Percentiles rank a stretch among this genome's conserved stretches.
These are phyloP conservation scores for Neoascochyta sp. DNA, from an alignment of 2,329 filamentous ascomycete genomes.

Conservation along the genomic window DNA sequence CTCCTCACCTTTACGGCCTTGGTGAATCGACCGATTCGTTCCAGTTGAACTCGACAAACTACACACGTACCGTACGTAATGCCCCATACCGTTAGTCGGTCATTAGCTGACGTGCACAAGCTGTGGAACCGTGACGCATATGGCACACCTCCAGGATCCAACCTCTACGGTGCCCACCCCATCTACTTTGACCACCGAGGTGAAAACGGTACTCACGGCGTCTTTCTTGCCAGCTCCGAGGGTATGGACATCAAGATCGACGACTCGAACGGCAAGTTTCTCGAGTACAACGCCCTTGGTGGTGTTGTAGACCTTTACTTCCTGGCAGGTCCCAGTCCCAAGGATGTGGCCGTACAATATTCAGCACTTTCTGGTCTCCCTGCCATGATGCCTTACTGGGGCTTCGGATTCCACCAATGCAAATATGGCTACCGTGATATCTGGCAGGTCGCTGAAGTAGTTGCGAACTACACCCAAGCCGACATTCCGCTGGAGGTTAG, in stretches of 20 bases:
- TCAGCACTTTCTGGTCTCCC: constrained; percentile 46
- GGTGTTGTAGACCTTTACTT: constrained; percentile 71
- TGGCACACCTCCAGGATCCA: constrained; percentile 55
- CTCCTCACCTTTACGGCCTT: constrained; percentile 70
- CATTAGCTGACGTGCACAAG: constrained; percentile 47
- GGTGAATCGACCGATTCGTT: constrained; percentile 72
- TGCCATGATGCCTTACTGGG: constrained; percentile 52
- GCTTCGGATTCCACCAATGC: constrained; percentile 51
- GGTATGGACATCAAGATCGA: constrained; percentile 73
- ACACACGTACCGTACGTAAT: constrained; percentile 52
- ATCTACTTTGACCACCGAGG: constrained; percentile 71
- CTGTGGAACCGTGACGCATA: constrained; percentile 71
- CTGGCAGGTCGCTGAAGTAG: constrained; percentile 61
- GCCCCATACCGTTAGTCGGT: constrained; percentile 40
- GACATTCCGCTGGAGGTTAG: constrained; percentile 53
- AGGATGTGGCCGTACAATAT: constrained; percentile 48
- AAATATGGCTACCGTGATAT: constrained; percentile 53
- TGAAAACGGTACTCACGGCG: constrained; percentile 37
- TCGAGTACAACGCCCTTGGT: constrained; percentile 75
- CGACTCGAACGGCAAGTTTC: constrained; percentile 61
- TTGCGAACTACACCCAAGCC: constrained; percentile 63
- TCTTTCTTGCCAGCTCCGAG: constrained; percentile 33
- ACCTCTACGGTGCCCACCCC: constrained; percentile 70
- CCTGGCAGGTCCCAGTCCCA: constrained; percentile 47
- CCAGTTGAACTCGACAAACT: constrained; percentile 63